These are phyloP conservation scores for Venturia asperata DNA, from an alignment of 2,329 filamentous ascomycete species.

Conservation along the genomic window DNA sequence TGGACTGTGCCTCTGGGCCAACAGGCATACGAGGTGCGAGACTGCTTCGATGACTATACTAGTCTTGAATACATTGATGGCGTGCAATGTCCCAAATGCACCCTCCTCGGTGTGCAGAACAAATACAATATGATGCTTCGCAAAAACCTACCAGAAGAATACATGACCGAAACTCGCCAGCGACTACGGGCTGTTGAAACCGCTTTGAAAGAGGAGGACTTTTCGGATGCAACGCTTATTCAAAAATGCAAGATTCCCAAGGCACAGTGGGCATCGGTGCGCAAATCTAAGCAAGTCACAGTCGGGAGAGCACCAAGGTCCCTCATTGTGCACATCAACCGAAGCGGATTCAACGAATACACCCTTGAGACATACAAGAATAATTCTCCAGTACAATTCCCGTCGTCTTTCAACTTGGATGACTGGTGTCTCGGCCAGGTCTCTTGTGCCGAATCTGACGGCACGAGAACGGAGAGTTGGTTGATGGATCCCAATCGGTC, in stretches of 20 bases:
- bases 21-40: slow-evolving; percentile 62
- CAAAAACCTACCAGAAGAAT: slow-evolving; percentile 35
- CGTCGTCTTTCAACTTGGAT: slow-evolving; percentile 63
- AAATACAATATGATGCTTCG: slow-evolving; percentile 38
- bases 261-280: slow-evolving; percentile 64
- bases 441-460: slow-evolving; percentile 26
- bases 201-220: slow-evolving; percentile 72
- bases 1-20: slow-evolving; percentile 74
- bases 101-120: slow-evolving; percentile 55
- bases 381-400: slow-evolving; percentile 69
- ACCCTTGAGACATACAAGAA: slow-evolving; percentile 81
- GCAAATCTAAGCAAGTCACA: slow-evolving; percentile 84
- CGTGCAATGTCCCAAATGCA: slow-evolving; percentile 88
- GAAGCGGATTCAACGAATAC: slow-evolving; percentile 80
- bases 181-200: slow-evolving; percentile 60
- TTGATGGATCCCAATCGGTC: slow-evolving; percentile 59
- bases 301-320: slow-evolving; percentile 75
- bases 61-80: slow-evolving; percentile 78
- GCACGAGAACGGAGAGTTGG: slow-evolving; percentile 45
- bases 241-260: slow-evolving; percentile 43
- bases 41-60: slow-evolving; percentile 78
- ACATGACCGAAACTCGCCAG: slow-evolving; percentile 37
- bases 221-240: slow-evolving; percentile 51
- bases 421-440: slow-evolving; percentile 69
- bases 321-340: slow-evolving; percentile 80